Base-by-base conservation (phyloP, 202 grass and related monocot genomes). In the Elaeis oleifera region DNA sequence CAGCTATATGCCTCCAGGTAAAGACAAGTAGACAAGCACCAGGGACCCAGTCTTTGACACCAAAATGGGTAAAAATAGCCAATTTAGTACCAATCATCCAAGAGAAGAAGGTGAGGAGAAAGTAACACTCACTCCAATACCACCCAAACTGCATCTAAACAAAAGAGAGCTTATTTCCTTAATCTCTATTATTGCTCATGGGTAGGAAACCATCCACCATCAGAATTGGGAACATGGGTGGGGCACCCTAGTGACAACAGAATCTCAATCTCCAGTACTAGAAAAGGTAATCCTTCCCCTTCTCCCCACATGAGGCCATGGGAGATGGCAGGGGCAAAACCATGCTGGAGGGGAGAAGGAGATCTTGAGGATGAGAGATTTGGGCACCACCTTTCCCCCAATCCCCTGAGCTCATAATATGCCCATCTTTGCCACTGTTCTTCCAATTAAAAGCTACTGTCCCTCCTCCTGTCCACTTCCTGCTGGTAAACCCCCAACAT, bases 301-400 rank as follows among this genome's bases (percentile, higher is more conserved):
- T 28, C 50, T 17, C 25, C 54, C 50, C 58, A 18, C n/a, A 62
- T 23, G 51, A 54, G 59, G 20, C 59, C 59, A 55, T 73, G 70
- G 59, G 59, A 14, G 22, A 26, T 54, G 70, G 50, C 59, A 73
- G 70, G 28, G 19, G 16, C 18, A 18, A 50, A 62, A 72, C 61
- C 70, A 54, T 73, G 50, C 49, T 55, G 58, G 70, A 55, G 70
- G 59, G 16, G 59, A 51, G 20, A 48, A 22, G 50, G 59, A 63
- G 54, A 63, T 73, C 59, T 51, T 56, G 59, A 63, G 50, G 25
- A 54, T 55, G 58, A 55, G 59, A 56, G 59, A 73, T 63, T 53
- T 60, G 6, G 23, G 48, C 23, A 71, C 70, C 59, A 17, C 51
- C 23, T 60, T 29, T 36, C 70, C 23, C 58, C 58, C 59, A 54